Evolutionary conservation across 2,329 filamentous ascomycete genomes (phyloP), one percentile per base, ranked within the genome.

Genomic region (Penicillium vulpinum): DNA sequence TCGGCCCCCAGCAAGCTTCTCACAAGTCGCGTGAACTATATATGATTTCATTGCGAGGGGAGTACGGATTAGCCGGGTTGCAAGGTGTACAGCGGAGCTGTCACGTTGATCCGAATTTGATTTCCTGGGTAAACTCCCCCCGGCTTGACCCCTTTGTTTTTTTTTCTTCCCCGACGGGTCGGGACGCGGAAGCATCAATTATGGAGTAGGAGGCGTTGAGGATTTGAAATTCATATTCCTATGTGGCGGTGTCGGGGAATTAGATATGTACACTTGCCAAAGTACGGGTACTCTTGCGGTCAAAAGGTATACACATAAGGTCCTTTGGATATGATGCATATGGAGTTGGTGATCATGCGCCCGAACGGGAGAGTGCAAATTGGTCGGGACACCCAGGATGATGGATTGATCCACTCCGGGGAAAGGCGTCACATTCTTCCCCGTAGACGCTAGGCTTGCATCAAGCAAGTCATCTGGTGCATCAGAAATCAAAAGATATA

Each of bases 401-500:
- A 28, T 21, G 56, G 59, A 40, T 53, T 21, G 41, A 53, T 51
- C 61, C 61, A 63, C 61, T 61, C 38, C 61, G 59, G 61, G 61
- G 61, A 60, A 60, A 39, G 31, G 10, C 18, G 15, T 43, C 22
- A 28, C n/a, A 22, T 33, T 55, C 38, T 43, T 55, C 38, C 52
- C 52, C 45, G 31, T 21, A 28, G 22, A 9, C 31, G 39, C 50
- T 51, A 50, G 41, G 29, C 56, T 38, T 55, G 52, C 52, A 55
- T 50, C 22, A 51, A 40, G 52, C 52, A 55, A 55, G 52, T 36
- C 52, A 55, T 55, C 36, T 47, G 50, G 50, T 38, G 29, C 29
- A 54, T 50, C 45, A 36, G 9, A 52, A 40, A 15, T 33, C 35
- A 40, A 39, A 33, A 16, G 51, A 33, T 15, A 33, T 33, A 15